A percentile compares a stretch with the other conserved stretches of the same genome.
Conservation (phyloP, 345 rosid genomes). For the Camelina neglecta region DNA sequence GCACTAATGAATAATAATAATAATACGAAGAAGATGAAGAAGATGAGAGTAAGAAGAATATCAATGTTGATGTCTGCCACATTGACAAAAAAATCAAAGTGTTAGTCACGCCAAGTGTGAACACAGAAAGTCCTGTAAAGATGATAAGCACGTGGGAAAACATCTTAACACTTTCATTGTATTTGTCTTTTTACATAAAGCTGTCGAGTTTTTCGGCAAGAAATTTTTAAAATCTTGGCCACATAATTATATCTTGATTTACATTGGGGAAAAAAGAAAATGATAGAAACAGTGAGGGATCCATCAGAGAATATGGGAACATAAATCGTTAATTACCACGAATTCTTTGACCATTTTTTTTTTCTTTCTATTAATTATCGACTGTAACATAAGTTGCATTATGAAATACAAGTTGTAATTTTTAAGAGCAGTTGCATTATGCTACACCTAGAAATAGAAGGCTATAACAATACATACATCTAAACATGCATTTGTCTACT, state of each 20-base stretch:
- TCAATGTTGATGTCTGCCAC: background rate
- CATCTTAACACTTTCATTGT: slow-evolving; percentile 27
- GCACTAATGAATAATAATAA: background rate
- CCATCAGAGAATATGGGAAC: background rate
- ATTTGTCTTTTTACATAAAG: slow-evolving; percentile 28
- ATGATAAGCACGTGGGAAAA: slow-evolving; percentile 41
- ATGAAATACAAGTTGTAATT: too few relatives aligned
- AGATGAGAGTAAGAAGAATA: background rate
- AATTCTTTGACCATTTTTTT: background rate
- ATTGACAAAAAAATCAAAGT: background rate
- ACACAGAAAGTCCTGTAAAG: slow-evolving; percentile 3
- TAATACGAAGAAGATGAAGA: background rate
- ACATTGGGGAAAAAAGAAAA: background rate
- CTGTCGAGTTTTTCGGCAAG: background rate
- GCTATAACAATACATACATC: too few relatives aligned
- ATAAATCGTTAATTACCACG: background rate
- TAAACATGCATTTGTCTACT: background rate
- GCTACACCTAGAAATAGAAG: too few relatives aligned
- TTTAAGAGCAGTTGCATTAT: too few relatives aligned
- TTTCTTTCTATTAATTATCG: too few relatives aligned
- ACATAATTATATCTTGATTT: background rate
- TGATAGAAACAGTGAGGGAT: background rate
- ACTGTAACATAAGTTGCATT: too few relatives aligned
- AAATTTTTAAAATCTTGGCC: background rate
- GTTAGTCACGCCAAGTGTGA: slow-evolving; percentile 30